Evolutionary conservation across 306 rosid genomes (phyloP).

Genomic region (Prunus mongolica): DNA sequence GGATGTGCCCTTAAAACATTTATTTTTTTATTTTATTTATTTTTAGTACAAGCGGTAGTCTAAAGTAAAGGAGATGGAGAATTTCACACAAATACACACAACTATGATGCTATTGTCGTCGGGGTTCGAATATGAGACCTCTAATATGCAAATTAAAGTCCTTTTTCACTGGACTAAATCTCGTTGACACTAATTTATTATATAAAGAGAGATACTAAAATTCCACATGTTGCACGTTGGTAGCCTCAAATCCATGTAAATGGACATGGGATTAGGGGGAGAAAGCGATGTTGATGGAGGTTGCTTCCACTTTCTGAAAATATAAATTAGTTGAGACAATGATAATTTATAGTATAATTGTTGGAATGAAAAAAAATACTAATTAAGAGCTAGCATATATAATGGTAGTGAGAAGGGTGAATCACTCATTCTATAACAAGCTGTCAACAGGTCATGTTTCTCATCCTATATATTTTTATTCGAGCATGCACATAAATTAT

Average conservation of each 20-base stretch:
- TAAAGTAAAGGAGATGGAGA: no score
- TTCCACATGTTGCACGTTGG: conserved; percentile 8
- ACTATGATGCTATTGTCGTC: no score
- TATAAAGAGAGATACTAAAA: not conserved
- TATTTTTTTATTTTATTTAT: not conserved
- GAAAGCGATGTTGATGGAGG: conserved; percentile 11
- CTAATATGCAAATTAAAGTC: no score
- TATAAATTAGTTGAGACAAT: conserved; percentile 10
- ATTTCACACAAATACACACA: no score
- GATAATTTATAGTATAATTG: conserved; percentile 1
- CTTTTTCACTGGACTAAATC: no score
- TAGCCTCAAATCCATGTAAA: conserved; percentile 12
- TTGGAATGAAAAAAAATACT: not conserved
- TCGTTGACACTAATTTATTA: not conserved
- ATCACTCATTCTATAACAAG: conserved; percentile 9
- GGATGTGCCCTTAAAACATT: conserved; percentile 19
- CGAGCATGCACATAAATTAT: conserved; percentile 10
- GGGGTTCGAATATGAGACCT: no score
- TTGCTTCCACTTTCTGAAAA: conserved; percentile 30
- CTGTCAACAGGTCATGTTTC: conserved; percentile 6
- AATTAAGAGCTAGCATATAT: not conserved
- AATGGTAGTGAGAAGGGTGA: conserved; percentile 15
- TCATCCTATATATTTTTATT: not conserved
- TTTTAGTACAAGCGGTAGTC: no score
- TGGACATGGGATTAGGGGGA: conserved; percentile 13